A percentile compares a stretch with the other conserved stretches of the same genome.
Evolutionary conservation across 257 asterid species (phyloP).

Genomic region (Solanum boliviense): DNA sequence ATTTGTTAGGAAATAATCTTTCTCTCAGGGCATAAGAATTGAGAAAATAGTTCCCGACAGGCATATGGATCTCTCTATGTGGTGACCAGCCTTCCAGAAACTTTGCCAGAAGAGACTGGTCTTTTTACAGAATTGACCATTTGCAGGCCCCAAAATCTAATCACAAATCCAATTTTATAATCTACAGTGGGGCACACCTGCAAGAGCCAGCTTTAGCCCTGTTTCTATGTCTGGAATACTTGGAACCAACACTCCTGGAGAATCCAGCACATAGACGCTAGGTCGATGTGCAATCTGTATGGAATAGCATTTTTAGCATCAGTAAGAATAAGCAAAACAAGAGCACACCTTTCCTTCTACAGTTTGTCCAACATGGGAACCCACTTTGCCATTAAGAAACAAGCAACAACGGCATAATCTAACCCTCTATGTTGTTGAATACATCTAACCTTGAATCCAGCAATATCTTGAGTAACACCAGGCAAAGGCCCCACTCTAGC

Average conservation of each 20-base stretch:
- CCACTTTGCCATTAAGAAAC: background rate
- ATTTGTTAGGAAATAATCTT: background rate
- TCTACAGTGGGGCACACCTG: slow-evolving; percentile 35
- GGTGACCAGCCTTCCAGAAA: background rate
- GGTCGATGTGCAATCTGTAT: slow-evolving; percentile 84
- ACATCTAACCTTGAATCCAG: slow-evolving; percentile 76
- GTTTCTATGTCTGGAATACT: slow-evolving; percentile 80
- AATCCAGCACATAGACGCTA: slow-evolving; percentile 87
- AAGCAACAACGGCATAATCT: background rate
- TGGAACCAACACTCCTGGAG: slow-evolving; percentile 95
- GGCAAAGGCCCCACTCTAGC: slow-evolving; percentile 97
- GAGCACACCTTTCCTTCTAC: background rate
- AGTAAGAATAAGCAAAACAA: background rate
- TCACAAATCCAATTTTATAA: background rate
- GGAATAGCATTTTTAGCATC: background rate
- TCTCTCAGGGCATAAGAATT: background rate
- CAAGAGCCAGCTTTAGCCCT: slow-evolving; percentile 84
- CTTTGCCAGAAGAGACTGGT: background rate
- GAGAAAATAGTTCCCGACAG: background rate
- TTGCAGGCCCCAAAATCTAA: background rate
- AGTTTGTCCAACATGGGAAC: background rate
- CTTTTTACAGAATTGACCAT: background rate
- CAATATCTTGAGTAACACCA: slow-evolving; percentile 99
- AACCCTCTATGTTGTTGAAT: background rate
- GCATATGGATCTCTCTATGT: background rate